Percentiles rank a stretch among this genome's conserved stretches.
Conservation (phyloP, 352 stramenopile genomes). For the Phytophthora megakarya region DNA sequence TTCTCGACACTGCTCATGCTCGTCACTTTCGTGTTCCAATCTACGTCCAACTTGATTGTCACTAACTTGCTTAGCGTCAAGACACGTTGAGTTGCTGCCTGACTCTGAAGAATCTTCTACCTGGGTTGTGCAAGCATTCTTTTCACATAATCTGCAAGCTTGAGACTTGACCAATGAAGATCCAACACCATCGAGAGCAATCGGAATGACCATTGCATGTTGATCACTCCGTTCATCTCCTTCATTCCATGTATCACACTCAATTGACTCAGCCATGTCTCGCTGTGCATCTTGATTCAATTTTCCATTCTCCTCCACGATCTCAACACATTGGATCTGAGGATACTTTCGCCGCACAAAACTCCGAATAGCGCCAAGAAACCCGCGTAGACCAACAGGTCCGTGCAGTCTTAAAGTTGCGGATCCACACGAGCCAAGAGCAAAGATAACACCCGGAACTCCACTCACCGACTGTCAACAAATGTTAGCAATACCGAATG, state of each 20-base stretch:
- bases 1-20: conserved; percentile 37
- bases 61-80: neutral
- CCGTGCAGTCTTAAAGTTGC: conserved; percentile 54
- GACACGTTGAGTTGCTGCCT: neutral
- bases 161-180: neutral
- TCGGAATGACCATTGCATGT: conserved; percentile 40
- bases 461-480: conserved; percentile 60
- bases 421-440: conserved; percentile 55
- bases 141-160: conserved; percentile 27
- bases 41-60: conserved; percentile 15
- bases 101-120: neutral
- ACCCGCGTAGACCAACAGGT: conserved; percentile 41
- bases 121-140: conserved; percentile 5
- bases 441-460: conserved; percentile 68
- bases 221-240: conserved; percentile 31
- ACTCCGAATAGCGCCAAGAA: conserved; percentile 59
- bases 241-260: conserved; percentile 30
- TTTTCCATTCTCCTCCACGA: conserved; percentile 3
- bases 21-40: conserved; percentile 28
- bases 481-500: neutral
- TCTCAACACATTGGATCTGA: conserved; percentile 56
- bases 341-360: conserved; percentile 75
- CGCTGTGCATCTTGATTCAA: neutral
- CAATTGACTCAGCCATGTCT: conserved; percentile 6
- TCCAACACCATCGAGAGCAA: conserved; percentile 16